phyloP scores from a whole-genome alignment of 257 asterid genomes.

The Ilex aquifolium region DNA sequence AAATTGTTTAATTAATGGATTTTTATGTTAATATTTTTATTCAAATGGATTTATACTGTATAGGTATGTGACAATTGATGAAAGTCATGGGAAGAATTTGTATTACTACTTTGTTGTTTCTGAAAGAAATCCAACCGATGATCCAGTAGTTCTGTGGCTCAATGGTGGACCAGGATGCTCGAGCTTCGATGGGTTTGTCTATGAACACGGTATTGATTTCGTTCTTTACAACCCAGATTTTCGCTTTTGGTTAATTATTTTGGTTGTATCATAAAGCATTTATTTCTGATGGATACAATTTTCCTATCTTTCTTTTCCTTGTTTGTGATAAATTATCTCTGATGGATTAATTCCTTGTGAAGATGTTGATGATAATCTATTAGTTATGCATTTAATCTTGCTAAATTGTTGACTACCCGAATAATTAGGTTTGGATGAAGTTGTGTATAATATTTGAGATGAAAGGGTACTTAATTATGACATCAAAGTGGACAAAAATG shows the following conservation, averaged over 20 bases:
- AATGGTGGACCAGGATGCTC: constrained; percentile 99
- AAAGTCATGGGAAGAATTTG: constrained; percentile 58
- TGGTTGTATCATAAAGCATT: not conserved
- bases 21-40: constrained; percentile 1
- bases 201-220: constrained; percentile 69
- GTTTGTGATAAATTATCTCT: not conserved
- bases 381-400: no score
- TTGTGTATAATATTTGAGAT: no score
- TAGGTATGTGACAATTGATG: constrained; percentile 74
- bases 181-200: constrained; percentile 94
- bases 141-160: constrained; percentile 94
- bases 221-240: not conserved
- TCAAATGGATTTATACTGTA: constrained; percentile 2
- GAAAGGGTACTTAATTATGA: not conserved
- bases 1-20: not conserved
- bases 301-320: not conserved
- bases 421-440: no score
- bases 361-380: not conserved
- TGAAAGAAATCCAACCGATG: constrained; percentile 57
- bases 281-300: not conserved
- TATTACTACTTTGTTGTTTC: constrained; percentile 88
- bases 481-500: not conserved
- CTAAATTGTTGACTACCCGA: no score
- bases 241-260: not conserved
- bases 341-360: not conserved